Base-by-base conservation (phyloP, 768 basidiomycete species). In the Amanita muscaria region DNA sequence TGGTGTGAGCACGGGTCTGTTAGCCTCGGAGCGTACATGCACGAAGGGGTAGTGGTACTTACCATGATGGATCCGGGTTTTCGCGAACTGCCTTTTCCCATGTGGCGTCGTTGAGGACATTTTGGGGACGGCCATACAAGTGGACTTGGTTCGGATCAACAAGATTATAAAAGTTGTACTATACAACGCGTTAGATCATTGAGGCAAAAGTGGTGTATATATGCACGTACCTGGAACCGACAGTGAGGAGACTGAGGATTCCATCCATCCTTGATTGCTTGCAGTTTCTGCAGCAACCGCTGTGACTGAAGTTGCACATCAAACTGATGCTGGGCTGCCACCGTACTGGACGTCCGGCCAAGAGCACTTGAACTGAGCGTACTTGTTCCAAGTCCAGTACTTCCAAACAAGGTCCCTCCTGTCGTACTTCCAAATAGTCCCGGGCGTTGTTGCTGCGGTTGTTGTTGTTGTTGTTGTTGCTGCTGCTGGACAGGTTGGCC, bases 91-190 rank as follows among this genome's bases (percentile, higher is more conserved):
- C 88, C 56, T 83, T 83, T 54, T 83, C 76, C 88, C 88, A 91
- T 34, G 80, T 53, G 7, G 67, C 67, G 34, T 88, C 84, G 37
- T 86, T 81, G 4, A 74, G 73, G 10, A 80, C 79, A 53, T 87
- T 87, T 11, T 69, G 59, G 10, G 89, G 88, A 12, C 84, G 77
- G 5, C 74, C 79, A 50, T 86, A 92, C 41, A 79, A 52, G 21
- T 64, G 68, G 2, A 84, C 76, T 51, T 80, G 70, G 4, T 65
- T 66, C 0, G 86, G 84, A 53, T 84, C 79, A 3, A 90, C 86
- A 11, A 87, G 65, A 53, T 90, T 91, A 59, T 92, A 91, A 53
- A 92, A 92, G 50, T 77, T 78, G 51, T 87, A 76, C 88, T 90
- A 44, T 3, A 29, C 11, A 16, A 34, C 15, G 8, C 23, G 15